Base-by-base conservation (phyloP, 345 rosid genomes). In the Citrus trifoliata region DNA sequence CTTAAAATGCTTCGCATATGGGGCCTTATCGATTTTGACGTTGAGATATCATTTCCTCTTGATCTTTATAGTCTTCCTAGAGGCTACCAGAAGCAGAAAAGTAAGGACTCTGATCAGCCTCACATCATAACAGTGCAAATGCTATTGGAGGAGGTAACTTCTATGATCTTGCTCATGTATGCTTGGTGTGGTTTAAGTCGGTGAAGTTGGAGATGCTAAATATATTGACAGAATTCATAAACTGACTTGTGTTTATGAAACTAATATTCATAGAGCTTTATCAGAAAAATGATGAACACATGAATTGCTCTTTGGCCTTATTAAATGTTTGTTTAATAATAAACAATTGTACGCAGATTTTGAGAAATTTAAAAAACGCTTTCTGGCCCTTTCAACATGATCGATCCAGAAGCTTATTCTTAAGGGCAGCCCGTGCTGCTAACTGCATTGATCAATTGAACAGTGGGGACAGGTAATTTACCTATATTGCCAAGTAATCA, bases 311-410 rank as follows among this genome's bases (percentile, higher is more conserved):
- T 48, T 25, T 30, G 35, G 32, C 40, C 58, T 13, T 6, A 3
- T 27, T 42, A 56, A 55, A 6, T 40, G 18, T 78, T 58, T 70
- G 22, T 27, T 51, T 66, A 25, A 40, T 65, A 2, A 35, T 10
- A 40, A 51, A 53, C 12, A 32, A n/a, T 53, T 9, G 24, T 64
- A 16, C 80, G 82, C 87, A 88, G 93, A 76, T 85, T 56, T 84
- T 89, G 77, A 82, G 82, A 79, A 81, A 78, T 81, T 85, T 89
- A 85, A 91, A 89, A 85, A 86, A 53, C 75, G 88, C 88, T 77
- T 89, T 91, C 81, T 91, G 93, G 95, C 95, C 95, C 71, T 91
- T 89, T 87, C 88, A 86, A 76, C 78, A 81, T 78, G 88, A 85
- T 81, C 75, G 35, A 27, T 60, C 82, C n/a, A 77, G 75, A 73